Evolutionary conservation across 371 early-diverging fungal species (phyloP).

Genomic region (Apophysomyces sp.): DNA sequence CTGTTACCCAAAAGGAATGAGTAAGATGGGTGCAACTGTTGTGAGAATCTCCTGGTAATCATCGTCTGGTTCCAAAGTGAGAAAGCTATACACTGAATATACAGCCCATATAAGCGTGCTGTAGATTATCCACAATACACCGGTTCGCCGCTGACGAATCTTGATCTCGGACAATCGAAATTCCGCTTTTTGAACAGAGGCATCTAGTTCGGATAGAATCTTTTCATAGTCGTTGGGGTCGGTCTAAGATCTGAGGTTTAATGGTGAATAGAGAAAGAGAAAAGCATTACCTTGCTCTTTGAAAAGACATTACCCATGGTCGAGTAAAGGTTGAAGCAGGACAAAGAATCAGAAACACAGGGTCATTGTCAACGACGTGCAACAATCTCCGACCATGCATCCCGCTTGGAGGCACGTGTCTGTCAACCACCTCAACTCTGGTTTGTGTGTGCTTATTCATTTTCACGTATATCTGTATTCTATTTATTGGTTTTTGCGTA

Average conservation of each 20-base stretch:
- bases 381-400: neutral
- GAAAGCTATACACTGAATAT: constrained; percentile 50
- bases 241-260: constrained; percentile 8
- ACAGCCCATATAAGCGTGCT: constrained; percentile 65
- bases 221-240: constrained; percentile 73
- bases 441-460: neutral
- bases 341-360: neutral
- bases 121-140: constrained; percentile 73
- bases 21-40: constrained; percentile 34
- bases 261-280: neutral
- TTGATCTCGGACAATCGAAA: constrained; percentile 59
- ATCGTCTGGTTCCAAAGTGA: constrained; percentile 10
- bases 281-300: neutral
- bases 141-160: constrained; percentile 62
- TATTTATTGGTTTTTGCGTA: neutral
- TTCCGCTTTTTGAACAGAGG: constrained; percentile 72
- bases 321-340: neutral
- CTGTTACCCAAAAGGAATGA: constrained; percentile 58
- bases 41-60: neutral
- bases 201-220: constrained; percentile 77
- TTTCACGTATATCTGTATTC: neutral
- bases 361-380: neutral
- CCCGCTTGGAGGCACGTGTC: neutral
- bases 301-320: constrained; percentile 6
- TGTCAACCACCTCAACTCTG: neutral